Percentiles rank a stretch among this genome's conserved stretches.
phyloP scores from a whole-genome alignment of 2,329 filamentous ascomycete genomes.

The Pseudocercospora vitis region DNA sequence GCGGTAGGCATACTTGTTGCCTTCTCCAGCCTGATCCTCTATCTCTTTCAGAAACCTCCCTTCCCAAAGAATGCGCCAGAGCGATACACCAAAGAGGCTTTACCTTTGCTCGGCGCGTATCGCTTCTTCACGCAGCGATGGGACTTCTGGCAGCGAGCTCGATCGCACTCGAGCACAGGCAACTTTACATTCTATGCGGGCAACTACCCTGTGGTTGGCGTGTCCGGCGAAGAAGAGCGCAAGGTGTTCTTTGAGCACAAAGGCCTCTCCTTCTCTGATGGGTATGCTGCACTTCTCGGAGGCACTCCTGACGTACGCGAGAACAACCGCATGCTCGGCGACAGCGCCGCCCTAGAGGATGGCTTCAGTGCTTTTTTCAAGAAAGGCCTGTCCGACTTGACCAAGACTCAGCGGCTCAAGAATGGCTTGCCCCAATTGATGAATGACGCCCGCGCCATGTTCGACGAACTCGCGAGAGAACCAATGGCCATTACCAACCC shows the following conservation, averaged over 20 bases:
- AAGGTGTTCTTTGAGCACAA: slow-evolving; percentile 49
- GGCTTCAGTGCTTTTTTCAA: slow-evolving; percentile 31
- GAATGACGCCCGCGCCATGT: slow-evolving; percentile 43
- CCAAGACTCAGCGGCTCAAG: slow-evolving; percentile 32
- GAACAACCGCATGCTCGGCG: slow-evolving; percentile 18
- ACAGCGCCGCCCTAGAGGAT: slow-evolving; percentile 17
- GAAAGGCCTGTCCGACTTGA: slow-evolving; percentile 29
- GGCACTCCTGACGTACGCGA: slow-evolving; percentile 37
- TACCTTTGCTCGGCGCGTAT: slow-evolving; percentile 48
- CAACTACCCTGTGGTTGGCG: slow-evolving; percentile 45
- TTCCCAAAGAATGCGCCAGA: slow-evolving; percentile 32
- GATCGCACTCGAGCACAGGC: slow-evolving; percentile 39
- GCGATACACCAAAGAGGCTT: slow-evolving; percentile 20
- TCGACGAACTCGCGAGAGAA: slow-evolving; percentile 41
- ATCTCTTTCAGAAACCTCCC: slow-evolving; percentile 25
- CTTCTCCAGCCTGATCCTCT: slow-evolving; percentile 22
- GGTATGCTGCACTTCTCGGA: slow-evolving; percentile 39
- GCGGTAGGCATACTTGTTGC: slow-evolving; percentile 19
- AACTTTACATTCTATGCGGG: slow-evolving; percentile 55
- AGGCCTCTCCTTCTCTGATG: slow-evolving; percentile 47
- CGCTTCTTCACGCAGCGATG: slow-evolving; percentile 51
- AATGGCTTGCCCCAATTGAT: slow-evolving; percentile 45
- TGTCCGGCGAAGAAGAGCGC: slow-evolving; percentile 47
- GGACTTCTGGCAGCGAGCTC: slow-evolving; percentile 46
- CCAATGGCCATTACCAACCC: slow-evolving; percentile 49